Base-by-base conservation (phyloP, 73 alveolate genomes). In the Urostyla sp. region DNA sequence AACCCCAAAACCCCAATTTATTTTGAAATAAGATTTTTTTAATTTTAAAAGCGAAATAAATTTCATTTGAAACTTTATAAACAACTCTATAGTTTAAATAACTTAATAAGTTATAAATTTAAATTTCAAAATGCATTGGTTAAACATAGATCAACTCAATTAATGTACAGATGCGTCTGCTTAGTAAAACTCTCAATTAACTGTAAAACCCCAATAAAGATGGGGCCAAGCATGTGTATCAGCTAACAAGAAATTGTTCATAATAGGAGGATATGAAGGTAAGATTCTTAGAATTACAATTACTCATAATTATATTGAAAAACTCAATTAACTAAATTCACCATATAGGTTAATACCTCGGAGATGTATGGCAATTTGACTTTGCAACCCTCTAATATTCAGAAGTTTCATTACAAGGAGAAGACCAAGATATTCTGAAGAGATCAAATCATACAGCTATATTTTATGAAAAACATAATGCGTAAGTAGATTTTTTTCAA, bases 371-470 rank as follows among this genome's bases (percentile, higher is more conserved):
- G 80, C 66, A 66, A 27, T 66, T 43, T 32, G 80, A 66, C 48
- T 66, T 66, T 32, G 44, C 66, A 18, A 37, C 20, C 44, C 3
- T 66, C 23, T 7, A 18, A 4, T 66, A 20, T 24, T 27, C 49
- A 7, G 52, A 66, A 28, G 44, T 66, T 27, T 5, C 3, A 21
- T 48, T 40, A 8, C 66, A 66, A 6, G 52, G 67, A 8, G 43
- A 38, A 18, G 90, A 44, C 18, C 36, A 32, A 26, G 67, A 75
- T 35, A 1, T 57, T 11, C 63, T 73, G 16, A 18, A 37, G 21
- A 52, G 92, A 30, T 84, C 92, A 7, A 84, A 84, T 32, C 87
- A 75, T 26, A 57, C 92, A 28, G 87, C 88, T 0, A 72, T 75
- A 26, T 84, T 55, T 40, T 84, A 75, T 35, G 50, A 26, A 0